phyloP scores from a whole-genome alignment of 768 basidiomycete species.

The Rossbeevera mucosa region DNA sequence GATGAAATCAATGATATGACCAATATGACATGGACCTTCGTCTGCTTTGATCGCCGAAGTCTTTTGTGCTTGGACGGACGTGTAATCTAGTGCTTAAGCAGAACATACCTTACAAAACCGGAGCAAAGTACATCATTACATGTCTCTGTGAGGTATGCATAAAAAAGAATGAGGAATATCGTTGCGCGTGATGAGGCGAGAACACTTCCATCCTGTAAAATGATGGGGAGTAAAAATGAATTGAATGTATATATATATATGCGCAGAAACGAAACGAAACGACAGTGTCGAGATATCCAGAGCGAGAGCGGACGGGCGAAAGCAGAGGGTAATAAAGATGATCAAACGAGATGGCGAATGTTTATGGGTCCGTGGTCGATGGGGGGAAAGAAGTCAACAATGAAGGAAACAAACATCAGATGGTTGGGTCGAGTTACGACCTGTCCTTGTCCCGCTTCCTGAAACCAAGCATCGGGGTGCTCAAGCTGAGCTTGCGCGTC shows the following conservation, averaged over 20 bases:
- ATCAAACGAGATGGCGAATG: slow-evolving; percentile 12
- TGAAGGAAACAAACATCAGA: neutral
- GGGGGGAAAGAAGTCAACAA: neutral
- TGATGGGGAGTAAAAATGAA: neutral
- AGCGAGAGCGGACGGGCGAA: slow-evolving; percentile 5
- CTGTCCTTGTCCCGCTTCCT: slow-evolving; percentile 50
- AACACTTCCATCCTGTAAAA: slow-evolving; percentile 11
- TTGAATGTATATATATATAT: slow-evolving; percentile 5
- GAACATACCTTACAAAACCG: slow-evolving; percentile 16
- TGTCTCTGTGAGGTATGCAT: slow-evolving; percentile 23
- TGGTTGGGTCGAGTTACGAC: slow-evolving; percentile 22
- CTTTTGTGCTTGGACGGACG: neutral
- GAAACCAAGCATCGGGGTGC: slow-evolving; percentile 53
- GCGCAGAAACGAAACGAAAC: neutral
- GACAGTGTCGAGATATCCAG: neutral
- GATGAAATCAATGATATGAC: slow-evolving; percentile 41
- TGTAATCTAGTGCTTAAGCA: slow-evolving; percentile 16
- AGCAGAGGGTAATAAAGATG: slow-evolving; percentile 27
- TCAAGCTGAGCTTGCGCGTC: slow-evolving; percentile 66
- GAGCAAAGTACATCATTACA: slow-evolving; percentile 25
- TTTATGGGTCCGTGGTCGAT: neutral
- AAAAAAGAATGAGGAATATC: slow-evolving; percentile 12
- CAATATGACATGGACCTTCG: slow-evolving; percentile 53
- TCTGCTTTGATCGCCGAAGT: slow-evolving; percentile 32
- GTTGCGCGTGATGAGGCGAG: slow-evolving; percentile 14